Conservation (phyloP, 2,329 filamentous ascomycete genomes). For the Colletotrichum horii region DNA sequence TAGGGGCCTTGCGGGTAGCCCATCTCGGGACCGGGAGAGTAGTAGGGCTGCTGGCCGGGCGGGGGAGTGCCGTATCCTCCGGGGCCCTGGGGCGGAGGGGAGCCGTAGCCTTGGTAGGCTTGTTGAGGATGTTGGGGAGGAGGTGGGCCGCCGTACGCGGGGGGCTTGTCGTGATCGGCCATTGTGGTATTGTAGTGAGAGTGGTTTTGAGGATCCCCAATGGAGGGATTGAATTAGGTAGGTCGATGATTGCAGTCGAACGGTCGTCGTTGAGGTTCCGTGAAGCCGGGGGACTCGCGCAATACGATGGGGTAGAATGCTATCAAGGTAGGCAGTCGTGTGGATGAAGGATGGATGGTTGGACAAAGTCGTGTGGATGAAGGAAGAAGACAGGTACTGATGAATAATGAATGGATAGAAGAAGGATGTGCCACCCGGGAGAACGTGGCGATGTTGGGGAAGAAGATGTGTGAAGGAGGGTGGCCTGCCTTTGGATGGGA, state of each 20-base stretch:
- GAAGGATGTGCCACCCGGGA: not conserved
- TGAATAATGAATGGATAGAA: not conserved
- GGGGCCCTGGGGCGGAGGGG: slow-evolving; percentile 34
- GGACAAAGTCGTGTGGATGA: not conserved
- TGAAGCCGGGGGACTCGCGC: not conserved
- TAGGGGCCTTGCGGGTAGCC: slow-evolving; percentile 41
- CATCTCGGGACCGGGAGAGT: slow-evolving; percentile 47
- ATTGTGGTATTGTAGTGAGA: slow-evolving; percentile 31
- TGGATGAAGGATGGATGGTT: not conserved
- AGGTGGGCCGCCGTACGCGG: slow-evolving; percentile 47
- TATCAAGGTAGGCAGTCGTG: not conserved
- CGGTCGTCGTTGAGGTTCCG: not conserved
- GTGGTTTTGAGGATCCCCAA: not conserved
- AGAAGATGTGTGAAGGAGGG: not conserved
- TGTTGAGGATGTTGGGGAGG: slow-evolving; percentile 44
- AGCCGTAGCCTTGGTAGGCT: slow-evolving; percentile 48
- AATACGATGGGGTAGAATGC: not conserved
- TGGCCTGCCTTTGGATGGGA: not conserved
- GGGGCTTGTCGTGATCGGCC: slow-evolving; percentile 54
- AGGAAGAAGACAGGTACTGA: not conserved
- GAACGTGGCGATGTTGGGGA: slow-evolving; percentile 12
- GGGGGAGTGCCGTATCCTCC: slow-evolving; percentile 39
- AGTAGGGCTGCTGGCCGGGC: slow-evolving; percentile 33
- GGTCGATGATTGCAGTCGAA: not conserved
- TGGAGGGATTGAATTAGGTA: not conserved